These are phyloP conservation scores for Phytopythium boreale DNA, from an alignment of 352 stramenopile genomes.

Conservation along the genomic window DNA sequence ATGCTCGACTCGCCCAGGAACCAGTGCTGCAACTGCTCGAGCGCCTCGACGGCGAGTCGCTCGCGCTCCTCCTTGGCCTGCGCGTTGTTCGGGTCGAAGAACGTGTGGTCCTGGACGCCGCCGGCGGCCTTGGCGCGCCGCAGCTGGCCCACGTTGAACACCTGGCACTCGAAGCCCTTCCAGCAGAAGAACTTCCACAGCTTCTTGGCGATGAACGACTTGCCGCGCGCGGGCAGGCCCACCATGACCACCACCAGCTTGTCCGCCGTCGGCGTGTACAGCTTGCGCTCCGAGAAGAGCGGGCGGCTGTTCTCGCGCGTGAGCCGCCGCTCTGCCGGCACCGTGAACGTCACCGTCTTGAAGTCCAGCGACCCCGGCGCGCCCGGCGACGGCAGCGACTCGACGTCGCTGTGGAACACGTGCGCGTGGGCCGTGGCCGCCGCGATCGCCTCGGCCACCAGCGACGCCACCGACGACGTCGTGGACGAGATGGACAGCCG, in stretches of 20 bases:
- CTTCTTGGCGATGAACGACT: slow-evolving; percentile 96
- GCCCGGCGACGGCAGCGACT: slow-evolving; percentile 21
- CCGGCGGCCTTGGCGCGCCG: slow-evolving; percentile 69
- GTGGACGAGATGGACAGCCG: slow-evolving; percentile 9
- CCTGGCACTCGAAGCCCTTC: slow-evolving; percentile 75
- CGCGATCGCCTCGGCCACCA: slow-evolving; percentile 8
- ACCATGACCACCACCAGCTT: slow-evolving; percentile 96
- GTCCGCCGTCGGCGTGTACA: slow-evolving; percentile 83
- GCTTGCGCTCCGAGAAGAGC: slow-evolving; percentile 69
- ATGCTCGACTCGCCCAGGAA: slow-evolving; percentile 26
- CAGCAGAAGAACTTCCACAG: slow-evolving; percentile 77
- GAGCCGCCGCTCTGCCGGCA: slow-evolving; percentile 19
- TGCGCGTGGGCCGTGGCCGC: slow-evolving; percentile 5
- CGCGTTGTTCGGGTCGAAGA: slow-evolving; percentile 91
- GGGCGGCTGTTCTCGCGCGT: slow-evolving; percentile 27
- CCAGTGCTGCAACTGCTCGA: slow-evolving; percentile 68
- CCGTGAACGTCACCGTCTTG: slow-evolving; percentile 40
- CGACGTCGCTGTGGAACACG: neutral
- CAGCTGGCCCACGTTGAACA: slow-evolving; percentile 96
- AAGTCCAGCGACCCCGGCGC: slow-evolving; percentile 34
- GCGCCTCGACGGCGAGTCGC: slow-evolving; percentile 72
- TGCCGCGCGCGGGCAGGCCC: slow-evolving; percentile 91
- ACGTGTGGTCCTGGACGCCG: slow-evolving; percentile 80
- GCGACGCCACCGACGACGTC: slow-evolving; percentile 5
- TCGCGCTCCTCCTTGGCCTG: slow-evolving; percentile 72